Evolutionary conservation across 2,329 filamentous ascomycete genomes (phyloP).

Genomic region (Hypoxylon sp.): DNA sequence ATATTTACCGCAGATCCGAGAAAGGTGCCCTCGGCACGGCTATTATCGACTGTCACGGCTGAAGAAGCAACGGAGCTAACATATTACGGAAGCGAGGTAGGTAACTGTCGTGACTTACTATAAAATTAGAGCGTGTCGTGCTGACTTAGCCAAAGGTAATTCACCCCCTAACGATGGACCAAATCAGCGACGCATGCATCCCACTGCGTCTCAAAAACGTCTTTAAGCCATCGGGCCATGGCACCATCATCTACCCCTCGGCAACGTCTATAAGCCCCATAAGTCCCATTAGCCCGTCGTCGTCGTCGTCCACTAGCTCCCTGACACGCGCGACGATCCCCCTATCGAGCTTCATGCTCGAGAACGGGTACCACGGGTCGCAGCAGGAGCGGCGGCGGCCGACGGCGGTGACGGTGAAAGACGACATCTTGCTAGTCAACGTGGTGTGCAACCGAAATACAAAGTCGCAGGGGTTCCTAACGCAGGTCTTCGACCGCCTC

Average conservation of each 20-base stretch:
- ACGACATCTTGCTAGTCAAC: slow-evolving; percentile 48
- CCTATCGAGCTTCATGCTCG: slow-evolving; percentile 47
- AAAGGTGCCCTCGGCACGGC: slow-evolving; percentile 81
- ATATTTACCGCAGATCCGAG: slow-evolving; percentile 80
- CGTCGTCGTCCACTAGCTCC: slow-evolving; percentile 15
- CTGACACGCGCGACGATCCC: slow-evolving; percentile 31
- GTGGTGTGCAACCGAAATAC: slow-evolving; percentile 49
- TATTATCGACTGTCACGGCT: slow-evolving; percentile 77
- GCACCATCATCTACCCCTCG: slow-evolving; percentile 72
- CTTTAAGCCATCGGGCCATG: slow-evolving; percentile 70
- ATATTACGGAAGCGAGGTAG: slow-evolving; percentile 70
- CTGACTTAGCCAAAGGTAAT: slow-evolving; percentile 68
- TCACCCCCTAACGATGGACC: slow-evolving; percentile 85
- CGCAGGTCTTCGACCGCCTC: slow-evolving; percentile 47
- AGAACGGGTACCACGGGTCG: slow-evolving; percentile 48
- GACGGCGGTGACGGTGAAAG: slow-evolving; percentile 49
- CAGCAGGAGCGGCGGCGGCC: slow-evolving; percentile 46
- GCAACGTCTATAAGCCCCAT: slow-evolving; percentile 30
- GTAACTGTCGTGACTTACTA: slow-evolving; percentile 15
- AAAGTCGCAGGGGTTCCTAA: slow-evolving; percentile 48
- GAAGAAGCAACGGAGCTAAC: slow-evolving; percentile 83
- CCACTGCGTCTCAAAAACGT: slow-evolving; percentile 75
- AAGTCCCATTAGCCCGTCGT: slow-evolving; percentile 24
- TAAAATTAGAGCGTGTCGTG: neutral
- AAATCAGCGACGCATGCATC: slow-evolving; percentile 71